Base-by-base conservation (phyloP, 2,329 filamentous ascomycete genomes). In the Xylariaceae sp. region DNA sequence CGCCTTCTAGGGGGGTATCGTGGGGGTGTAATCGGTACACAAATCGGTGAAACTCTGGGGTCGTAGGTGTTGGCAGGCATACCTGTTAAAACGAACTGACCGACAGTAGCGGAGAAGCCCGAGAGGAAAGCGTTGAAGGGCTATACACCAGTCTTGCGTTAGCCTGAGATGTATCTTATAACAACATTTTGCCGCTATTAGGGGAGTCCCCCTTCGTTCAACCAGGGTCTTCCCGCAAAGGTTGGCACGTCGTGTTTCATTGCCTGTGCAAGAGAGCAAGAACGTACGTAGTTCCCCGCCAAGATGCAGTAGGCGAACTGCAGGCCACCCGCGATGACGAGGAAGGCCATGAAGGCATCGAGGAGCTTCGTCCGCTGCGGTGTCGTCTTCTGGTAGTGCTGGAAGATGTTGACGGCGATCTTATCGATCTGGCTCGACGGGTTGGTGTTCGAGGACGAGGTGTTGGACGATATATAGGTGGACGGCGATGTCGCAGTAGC, bases 51-150 rank as follows among this genome's bases (percentile, higher is more conserved):
- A n/a, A n/a, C n/a, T n/a, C n/a, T n/a, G 29, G 11, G 15, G 31
- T 5, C 26, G 4, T 9, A 11, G 5, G 7, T 8, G 4, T 15
- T 13, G 14, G 13, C 17, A 16, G 29, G 70, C 69, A 59, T 81
- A 72, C 88, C 87, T 35, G 92, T 96, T 53, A 98, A 78, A 47
- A 98, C 92, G 63, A 98, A 98, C 63, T 98, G 92, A 46, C 92
- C 92, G 48, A 98, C 90, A 1, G 90, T 92, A 12, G 90, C 88
- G 46, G 80, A 82, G 71, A 98, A 98, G 33, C 92, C 94, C 21
- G 89, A 87, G 21, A 98, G 79, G 71, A 98, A 98, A 50, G 94
- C 92, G 64, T 98, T 98, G 74, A 98, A 98, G 8, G 92, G 92
- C 90, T 97, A 58, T n/a, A n/a, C n/a, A n/a, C n/a, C n/a, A n/a